Evolutionary conservation across 139 green algal species (phyloP).

Genomic region (Asterochloris erici): DNA sequence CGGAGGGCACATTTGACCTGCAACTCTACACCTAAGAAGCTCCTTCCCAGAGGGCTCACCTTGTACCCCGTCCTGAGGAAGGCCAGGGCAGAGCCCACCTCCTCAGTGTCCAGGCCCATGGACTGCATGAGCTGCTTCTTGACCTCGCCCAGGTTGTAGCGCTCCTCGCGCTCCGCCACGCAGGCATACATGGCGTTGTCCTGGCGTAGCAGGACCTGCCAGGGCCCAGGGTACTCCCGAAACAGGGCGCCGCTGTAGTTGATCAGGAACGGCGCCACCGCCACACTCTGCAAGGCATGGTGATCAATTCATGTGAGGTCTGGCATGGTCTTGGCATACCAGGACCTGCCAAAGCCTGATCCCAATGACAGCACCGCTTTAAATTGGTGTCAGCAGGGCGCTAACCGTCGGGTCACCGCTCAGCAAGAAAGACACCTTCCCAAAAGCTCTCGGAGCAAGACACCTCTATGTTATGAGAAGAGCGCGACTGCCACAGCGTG

Average conservation of each 20-base stretch:
- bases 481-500: too few relatives aligned
- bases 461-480: too few relatives aligned
- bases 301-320: not conserved
- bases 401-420: too few relatives aligned
- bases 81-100: slow-evolving; percentile 63
- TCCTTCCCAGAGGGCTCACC: slow-evolving; percentile 2
- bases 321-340: too few relatives aligned
- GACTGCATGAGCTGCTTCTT: slow-evolving; percentile 83
- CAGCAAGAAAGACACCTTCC: too few relatives aligned
- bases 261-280: slow-evolving; percentile 82
- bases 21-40: not conserved
- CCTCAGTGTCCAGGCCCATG: slow-evolving; percentile 86
- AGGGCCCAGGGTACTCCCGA: slow-evolving; percentile 87
- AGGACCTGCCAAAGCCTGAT: too few relatives aligned
- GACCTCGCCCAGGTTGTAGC: slow-evolving; percentile 68
- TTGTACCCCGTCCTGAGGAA: slow-evolving; percentile 84
- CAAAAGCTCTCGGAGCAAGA: too few relatives aligned
- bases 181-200: slow-evolving; percentile 81
- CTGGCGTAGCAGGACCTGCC: slow-evolving; percentile 90
- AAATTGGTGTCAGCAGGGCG: too few relatives aligned
- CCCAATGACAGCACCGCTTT: too few relatives aligned
- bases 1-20: too few relatives aligned
- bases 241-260: slow-evolving; percentile 91
- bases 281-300: slow-evolving; percentile 41
- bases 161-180: slow-evolving; percentile 57